Conservation (phyloP, 2,329 filamentous ascomycete genomes). For the Aspergillus arachidicola region DNA sequence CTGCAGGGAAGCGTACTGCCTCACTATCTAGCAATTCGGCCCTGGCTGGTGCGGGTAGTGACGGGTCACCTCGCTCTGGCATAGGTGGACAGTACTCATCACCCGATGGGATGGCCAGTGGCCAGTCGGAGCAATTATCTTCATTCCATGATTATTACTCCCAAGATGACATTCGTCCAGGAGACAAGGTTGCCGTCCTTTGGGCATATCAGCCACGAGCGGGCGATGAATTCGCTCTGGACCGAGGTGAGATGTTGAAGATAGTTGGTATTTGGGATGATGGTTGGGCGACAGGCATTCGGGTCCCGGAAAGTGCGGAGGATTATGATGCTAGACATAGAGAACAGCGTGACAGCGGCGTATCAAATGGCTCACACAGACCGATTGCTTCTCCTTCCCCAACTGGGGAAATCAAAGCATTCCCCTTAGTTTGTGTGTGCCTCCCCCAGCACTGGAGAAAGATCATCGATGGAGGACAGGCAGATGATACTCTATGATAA, state of each 20-base stretch:
- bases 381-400: constrained; percentile 63
- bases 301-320: constrained; percentile 79
- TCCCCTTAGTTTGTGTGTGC: constrained; percentile 95
- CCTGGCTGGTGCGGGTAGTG: constrained; percentile 64
- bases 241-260: constrained; percentile 97
- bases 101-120: constrained; percentile 78
- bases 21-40: constrained; percentile 85
- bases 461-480: constrained; percentile 82
- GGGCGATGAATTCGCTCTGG: constrained; percentile 87
- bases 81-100: constrained; percentile 78
- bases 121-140: constrained; percentile 90
- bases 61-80: constrained; percentile 70
- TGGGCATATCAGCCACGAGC: constrained; percentile 98
- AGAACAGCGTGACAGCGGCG: constrained; percentile 86
- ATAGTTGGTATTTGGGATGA: constrained; percentile 99
- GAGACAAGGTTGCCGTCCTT: constrained; percentile 84
- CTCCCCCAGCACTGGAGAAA: constrained; percentile 94
- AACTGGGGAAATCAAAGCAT: constrained; percentile 90
- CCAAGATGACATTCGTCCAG: constrained; percentile 89
- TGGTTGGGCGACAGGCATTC: constrained; percentile 93
- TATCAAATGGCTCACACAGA: constrained; percentile 75
- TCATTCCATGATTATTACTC: constrained; percentile 99
- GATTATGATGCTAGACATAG: constrained; percentile 81
- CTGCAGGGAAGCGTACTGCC: constrained; percentile 70
- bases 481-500: constrained; percentile 28